Evolutionary conservation across 257 asterid genomes (phyloP), one percentile per base, ranked within the genome.

Genomic region (Craterostigma plantagineum): DNA sequence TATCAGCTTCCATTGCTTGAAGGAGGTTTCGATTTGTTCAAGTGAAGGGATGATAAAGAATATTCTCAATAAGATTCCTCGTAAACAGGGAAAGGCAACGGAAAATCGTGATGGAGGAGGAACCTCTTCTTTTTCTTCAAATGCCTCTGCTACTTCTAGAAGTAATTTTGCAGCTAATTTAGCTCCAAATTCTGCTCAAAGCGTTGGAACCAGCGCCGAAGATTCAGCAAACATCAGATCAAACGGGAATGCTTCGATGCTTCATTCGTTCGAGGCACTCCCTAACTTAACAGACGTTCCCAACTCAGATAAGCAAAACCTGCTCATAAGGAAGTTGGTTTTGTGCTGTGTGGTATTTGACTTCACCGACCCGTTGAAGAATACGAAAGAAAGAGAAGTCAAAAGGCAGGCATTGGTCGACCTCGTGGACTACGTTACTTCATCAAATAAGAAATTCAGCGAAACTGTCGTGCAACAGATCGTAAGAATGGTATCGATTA

Each of bases 221-320:
- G 66, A 66, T 42, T 51, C 51, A 0, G 18, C 50, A 41, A 46
- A 50, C 43, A 16, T 52, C 13, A 62, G 48, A 60, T 60, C 45
- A 18, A 75, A 75, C 14, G 86, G 81, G 51, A 61, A 40, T 46
- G 57, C 46, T n/a, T 45, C 44, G 35, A 45, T 49, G 16, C 63
- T 23, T 6, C 30, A 23, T 23, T 23, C 61, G 0, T 75, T 58
- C 33, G 86, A 71, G 48, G 65, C 77, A 8, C 71, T 75, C 34
- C 81, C 86, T 44, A 63, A 64, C 68, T 71, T 75, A 46, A 72
- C 60, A 49, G 81, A 71, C 38, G 86, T 68, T 38, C 73, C 80
- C 4, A 63, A 56, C 54, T 54, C 81, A 15, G 86, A 75, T 60
- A 75, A 63, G 65, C 77, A 65, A 49, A 61, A 41, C 54, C 55